A percentile compares a stretch with the other conserved stretches of the same genome.
These are phyloP conservation scores for Teunomyces gatunensis DNA, from an alignment of 805 yeast species.

Conservation along the genomic window DNA sequence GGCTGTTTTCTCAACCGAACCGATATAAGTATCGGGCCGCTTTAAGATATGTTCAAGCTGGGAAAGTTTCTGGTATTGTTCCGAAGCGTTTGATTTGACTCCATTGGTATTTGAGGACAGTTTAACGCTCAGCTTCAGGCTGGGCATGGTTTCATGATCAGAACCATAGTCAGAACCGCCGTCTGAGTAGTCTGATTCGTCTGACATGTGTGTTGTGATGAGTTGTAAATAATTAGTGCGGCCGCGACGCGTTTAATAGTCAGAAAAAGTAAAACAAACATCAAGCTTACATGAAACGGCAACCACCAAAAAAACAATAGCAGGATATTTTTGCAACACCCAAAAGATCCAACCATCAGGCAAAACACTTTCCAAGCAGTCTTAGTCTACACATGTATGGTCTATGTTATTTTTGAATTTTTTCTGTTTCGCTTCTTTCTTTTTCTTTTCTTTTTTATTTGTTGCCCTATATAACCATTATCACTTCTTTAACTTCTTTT, in stretches of 20 bases:
- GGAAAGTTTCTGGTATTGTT: conserved; percentile 88
- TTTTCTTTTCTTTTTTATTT: no score
- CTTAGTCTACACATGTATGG: neutral
- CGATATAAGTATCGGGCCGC: conserved; percentile 97
- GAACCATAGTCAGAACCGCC: conserved; percentile 10
- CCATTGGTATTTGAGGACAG: conserved; percentile 4
- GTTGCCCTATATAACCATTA: neutral
- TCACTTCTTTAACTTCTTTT: conserved; percentile 31
- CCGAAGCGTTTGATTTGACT: conserved; percentile 43
- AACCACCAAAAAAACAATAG: neutral
- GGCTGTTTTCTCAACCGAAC: conserved; percentile 82
- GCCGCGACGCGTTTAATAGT: neutral
- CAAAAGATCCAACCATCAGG: no score
- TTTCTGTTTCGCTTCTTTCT: neutral
- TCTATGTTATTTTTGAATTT: neutral
- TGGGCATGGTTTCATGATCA: conserved; percentile 3
- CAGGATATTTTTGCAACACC: neutral
- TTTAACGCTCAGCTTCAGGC: conserved; percentile 9
- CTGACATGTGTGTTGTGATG: conserved; percentile 3
- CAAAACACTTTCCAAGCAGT: no score
- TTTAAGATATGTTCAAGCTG: conserved; percentile 95
- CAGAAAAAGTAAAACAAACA: neutral
- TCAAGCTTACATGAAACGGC: neutral
- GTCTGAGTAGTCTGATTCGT: conserved; percentile 4
- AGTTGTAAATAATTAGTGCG: neutral